Evolutionary conservation across 345 rosid genomes (phyloP).

Genomic region (Erysimum cheiranthoides): DNA sequence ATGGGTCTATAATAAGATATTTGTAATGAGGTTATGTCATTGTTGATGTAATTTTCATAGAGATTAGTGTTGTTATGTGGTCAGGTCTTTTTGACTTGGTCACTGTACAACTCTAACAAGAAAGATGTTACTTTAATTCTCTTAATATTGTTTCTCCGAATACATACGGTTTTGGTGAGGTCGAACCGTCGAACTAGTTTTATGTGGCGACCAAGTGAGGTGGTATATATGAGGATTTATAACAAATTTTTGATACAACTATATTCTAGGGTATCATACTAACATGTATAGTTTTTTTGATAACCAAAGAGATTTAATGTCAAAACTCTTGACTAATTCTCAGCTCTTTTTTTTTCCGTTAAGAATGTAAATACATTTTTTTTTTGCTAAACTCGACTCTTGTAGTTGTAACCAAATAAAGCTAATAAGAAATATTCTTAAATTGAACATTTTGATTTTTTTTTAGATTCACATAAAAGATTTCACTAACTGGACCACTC

Average conservation of each 20-base stretch:
- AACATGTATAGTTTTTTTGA: not conserved
- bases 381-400: not conserved
- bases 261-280: not conserved
- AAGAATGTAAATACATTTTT: too few species aligned
- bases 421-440: not conserved
- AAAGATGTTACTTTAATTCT: constrained; percentile 10
- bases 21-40: constrained; percentile 20
- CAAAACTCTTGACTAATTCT: not conserved
- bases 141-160: not conserved
- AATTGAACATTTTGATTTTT: not conserved
- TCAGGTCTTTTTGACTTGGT: constrained; percentile 37
- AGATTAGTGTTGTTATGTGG: constrained; percentile 33
- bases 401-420: not conserved
- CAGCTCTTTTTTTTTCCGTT: not conserved
- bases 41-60: constrained; percentile 34
- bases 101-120: constrained; percentile 40
- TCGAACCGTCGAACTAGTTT: constrained; percentile 5
- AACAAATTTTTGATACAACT: not conserved
- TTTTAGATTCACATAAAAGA: not conserved
- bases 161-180: constrained; percentile 26
- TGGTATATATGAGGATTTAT: not conserved
- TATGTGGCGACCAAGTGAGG: constrained; percentile 15
- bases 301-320: not conserved
- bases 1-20: constrained; percentile 11
- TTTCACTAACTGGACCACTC: not conserved